Conservation (phyloP, 192 early-diverging fungal species). For the Phycomyces nitens region DNA sequence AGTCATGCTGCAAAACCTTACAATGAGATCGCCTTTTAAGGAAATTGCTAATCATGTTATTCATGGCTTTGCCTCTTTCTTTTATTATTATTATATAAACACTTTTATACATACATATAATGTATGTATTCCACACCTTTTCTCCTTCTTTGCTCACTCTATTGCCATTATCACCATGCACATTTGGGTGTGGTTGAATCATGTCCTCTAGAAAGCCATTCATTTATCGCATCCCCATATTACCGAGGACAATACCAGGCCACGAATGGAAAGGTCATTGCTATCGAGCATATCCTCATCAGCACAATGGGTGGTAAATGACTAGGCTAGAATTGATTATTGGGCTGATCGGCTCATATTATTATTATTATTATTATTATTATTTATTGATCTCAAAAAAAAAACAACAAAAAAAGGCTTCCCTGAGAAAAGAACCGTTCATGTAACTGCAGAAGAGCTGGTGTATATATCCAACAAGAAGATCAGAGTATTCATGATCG, state of each 20-base stretch:
- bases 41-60: constrained; percentile 9
- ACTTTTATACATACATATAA: constrained; percentile 5
- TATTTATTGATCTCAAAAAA: too few relatives aligned
- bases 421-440: constrained; percentile 38
- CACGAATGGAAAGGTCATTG: constrained; percentile 41
- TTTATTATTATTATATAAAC: neutral
- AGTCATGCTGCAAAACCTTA: constrained; percentile 1
- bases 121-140: neutral
- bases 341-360: too few relatives aligned
- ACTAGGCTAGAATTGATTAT: neutral
- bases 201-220: constrained; percentile 45
- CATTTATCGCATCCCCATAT: constrained; percentile 51
- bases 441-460: constrained; percentile 45
- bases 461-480: constrained; percentile 47
- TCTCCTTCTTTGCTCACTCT: too few relatives aligned
- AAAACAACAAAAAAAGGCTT: too few relatives aligned
- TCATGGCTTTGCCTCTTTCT: neutral
- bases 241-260: constrained; percentile 49
- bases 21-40: constrained; percentile 5
- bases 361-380: too few relatives aligned
- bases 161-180: too few relatives aligned
- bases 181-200: neutral
- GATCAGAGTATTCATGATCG: constrained; percentile 41
- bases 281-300: constrained; percentile 42
- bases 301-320: constrained; percentile 44